phyloP scores from a whole-genome alignment of 768 basidiomycete genomes.

The Amanita subjunquillea region DNA sequence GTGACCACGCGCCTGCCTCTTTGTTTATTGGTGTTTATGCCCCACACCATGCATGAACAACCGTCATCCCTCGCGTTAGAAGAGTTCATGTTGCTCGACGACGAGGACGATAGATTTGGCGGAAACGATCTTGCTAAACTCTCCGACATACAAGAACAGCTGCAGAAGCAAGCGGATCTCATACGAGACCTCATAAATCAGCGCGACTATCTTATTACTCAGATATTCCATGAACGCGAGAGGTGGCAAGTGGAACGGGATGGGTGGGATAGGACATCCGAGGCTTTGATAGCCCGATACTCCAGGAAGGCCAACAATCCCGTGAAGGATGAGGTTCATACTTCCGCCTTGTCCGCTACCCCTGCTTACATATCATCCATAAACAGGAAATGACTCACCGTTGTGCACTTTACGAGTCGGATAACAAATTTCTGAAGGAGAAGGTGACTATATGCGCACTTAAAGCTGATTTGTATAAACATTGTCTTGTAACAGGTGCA shows the following conservation, averaged over 20 bases:
- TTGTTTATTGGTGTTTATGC: background rate
- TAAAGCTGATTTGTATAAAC: background rate
- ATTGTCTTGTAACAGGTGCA: constrained; percentile 32
- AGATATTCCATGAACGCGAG: constrained; percentile 46
- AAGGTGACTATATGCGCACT: constrained; percentile 32
- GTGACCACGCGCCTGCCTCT: constrained; percentile 5
- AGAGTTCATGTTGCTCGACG: constrained; percentile 5
- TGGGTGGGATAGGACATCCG: constrained; percentile 56
- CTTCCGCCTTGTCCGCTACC: constrained; percentile 3
- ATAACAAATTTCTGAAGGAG: constrained; percentile 50
- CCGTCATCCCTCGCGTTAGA: constrained; percentile 4
- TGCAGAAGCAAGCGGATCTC: constrained; percentile 50
- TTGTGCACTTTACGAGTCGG: constrained; percentile 39
- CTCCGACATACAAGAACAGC: constrained; percentile 16
- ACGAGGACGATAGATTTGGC: background rate
- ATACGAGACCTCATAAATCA: constrained; percentile 49
- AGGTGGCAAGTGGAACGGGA: constrained; percentile 56
- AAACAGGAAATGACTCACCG: constrained; percentile 47
- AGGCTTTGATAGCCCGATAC: constrained; percentile 48
- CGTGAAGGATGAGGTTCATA: constrained; percentile 35
- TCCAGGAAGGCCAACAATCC: constrained; percentile 22
- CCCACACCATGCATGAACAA: background rate
- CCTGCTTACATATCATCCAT: background rate
- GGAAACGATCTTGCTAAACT: background rate
- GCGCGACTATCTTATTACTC: constrained; percentile 43